These are phyloP conservation scores for Dothistroma septosporum DNA, from an alignment of 2,329 filamentous ascomycete species.

Conservation along the genomic window DNA sequence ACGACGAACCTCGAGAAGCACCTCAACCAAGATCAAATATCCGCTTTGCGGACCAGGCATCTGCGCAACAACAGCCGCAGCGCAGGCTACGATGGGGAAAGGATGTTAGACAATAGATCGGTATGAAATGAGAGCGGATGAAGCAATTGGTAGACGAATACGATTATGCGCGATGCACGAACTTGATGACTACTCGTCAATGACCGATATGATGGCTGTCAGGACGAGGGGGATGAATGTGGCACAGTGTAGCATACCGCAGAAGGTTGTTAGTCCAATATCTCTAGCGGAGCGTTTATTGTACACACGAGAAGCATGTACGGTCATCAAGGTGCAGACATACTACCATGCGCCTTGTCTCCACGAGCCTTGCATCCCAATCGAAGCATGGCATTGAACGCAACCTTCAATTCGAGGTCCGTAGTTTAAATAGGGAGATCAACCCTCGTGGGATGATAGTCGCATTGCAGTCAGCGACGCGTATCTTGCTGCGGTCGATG, in stretches of 20 bases:
- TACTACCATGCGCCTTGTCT: neutral
- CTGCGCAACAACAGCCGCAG: constrained; percentile 16
- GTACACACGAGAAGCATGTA: neutral
- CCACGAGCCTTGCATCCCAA: neutral
- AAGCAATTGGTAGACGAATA: neutral
- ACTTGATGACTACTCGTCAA: too few species aligned
- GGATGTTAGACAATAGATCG: constrained; percentile 25
- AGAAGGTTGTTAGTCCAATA: neutral
- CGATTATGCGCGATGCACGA: neutral
- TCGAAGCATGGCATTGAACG: neutral
- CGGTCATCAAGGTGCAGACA: neutral
- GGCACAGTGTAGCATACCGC: neutral
- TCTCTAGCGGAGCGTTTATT: neutral
- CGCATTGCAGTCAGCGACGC: neutral
- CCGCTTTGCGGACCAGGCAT: constrained; percentile 28
- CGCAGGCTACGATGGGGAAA: constrained; percentile 31
- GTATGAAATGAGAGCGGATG: neutral
- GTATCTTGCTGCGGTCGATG: neutral
- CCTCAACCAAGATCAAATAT: constrained; percentile 18
- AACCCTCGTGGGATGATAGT: neutral
- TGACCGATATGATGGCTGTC: neutral
- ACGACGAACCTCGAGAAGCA: constrained; percentile 16
- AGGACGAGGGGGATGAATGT: neutral
- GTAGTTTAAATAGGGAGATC: neutral
- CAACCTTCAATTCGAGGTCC: neutral